These are phyloP conservation scores for Zanthoxylum bungeanum DNA, from an alignment of 345 rosid species.

Conservation along the genomic window DNA sequence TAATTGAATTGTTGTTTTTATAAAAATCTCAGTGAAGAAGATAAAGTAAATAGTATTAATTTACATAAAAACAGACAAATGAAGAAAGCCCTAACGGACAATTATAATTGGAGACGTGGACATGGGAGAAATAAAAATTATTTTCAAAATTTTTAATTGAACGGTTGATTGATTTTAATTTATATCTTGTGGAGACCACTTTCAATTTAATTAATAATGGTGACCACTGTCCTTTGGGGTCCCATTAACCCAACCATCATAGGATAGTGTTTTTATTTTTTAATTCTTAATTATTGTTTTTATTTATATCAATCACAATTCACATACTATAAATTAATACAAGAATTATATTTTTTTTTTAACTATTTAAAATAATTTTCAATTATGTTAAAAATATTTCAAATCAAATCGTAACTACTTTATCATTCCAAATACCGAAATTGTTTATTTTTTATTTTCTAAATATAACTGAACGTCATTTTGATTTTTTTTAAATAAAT, in stretches of 20 bases:
- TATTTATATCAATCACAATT: no score
- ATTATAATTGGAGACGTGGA: not conserved
- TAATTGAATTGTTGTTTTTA: not conserved
- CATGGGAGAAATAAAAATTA: not conserved
- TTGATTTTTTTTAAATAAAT: no score
- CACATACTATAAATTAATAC: no score
- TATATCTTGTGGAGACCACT: constrained; percentile 2
- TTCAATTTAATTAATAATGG: not conserved
- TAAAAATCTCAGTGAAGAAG: not conserved
- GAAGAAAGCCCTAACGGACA: not conserved
- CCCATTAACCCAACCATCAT: not conserved
- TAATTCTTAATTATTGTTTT: no score
- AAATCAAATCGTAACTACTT: not conserved
- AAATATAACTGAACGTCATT: no score
- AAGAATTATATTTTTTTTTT: no score
- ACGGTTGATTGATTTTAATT: not conserved
- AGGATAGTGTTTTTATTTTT: not conserved
- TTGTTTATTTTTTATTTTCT: not conserved
- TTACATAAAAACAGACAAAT: not conserved
- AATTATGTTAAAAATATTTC: not conserved
- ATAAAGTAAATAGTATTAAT: not conserved
- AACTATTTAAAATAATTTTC: no score
- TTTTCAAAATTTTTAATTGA: not conserved
- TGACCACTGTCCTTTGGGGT: not conserved
- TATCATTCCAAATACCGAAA: not conserved